phyloP scores from a whole-genome alignment of 768 basidiomycete species.

The Lactarius vividus region DNA sequence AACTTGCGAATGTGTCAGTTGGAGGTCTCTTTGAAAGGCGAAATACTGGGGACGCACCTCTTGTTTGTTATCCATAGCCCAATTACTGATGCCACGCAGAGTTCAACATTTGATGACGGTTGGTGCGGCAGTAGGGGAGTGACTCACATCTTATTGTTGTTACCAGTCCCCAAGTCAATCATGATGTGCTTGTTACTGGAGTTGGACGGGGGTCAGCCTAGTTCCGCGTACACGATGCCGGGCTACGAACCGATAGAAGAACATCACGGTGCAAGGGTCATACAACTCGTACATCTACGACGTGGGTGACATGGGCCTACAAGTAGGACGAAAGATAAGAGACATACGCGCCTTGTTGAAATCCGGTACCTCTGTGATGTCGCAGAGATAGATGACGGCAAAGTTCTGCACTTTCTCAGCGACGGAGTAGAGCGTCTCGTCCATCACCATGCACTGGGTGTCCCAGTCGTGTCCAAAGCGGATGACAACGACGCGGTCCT shows the following conservation, averaged over 20 bases:
- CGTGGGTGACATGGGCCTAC: neutral
- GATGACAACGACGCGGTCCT: constrained; percentile 91
- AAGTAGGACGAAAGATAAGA: neutral
- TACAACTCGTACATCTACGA: constrained; percentile 97
- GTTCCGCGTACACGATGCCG: neutral
- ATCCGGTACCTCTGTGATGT: constrained; percentile 96
- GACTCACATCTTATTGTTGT: constrained; percentile 97
- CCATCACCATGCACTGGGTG: constrained; percentile 96
- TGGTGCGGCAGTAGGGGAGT: neutral
- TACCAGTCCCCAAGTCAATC: constrained; percentile 99
- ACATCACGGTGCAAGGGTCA: constrained; percentile 96
- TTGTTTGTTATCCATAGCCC: constrained; percentile 99
- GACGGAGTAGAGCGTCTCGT: constrained; percentile 89
- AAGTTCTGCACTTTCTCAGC: constrained; percentile 98
- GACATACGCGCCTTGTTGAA: constrained; percentile 82
- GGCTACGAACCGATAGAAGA: constrained; percentile 80
- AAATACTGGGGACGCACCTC: constrained; percentile 55
- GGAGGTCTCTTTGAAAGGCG: neutral
- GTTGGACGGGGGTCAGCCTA: constrained; percentile 16
- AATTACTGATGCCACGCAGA: constrained; percentile 60
- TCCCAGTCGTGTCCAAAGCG: constrained; percentile 96
- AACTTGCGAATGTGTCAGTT: constrained; percentile 47
- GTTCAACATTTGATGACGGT: constrained; percentile 11
- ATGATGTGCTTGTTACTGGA: constrained; percentile 97
- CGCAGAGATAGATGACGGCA: constrained; percentile 92